Conservation (phyloP, 1,284 basidiomycete genomes). For the Trametes versicolor region DNA sequence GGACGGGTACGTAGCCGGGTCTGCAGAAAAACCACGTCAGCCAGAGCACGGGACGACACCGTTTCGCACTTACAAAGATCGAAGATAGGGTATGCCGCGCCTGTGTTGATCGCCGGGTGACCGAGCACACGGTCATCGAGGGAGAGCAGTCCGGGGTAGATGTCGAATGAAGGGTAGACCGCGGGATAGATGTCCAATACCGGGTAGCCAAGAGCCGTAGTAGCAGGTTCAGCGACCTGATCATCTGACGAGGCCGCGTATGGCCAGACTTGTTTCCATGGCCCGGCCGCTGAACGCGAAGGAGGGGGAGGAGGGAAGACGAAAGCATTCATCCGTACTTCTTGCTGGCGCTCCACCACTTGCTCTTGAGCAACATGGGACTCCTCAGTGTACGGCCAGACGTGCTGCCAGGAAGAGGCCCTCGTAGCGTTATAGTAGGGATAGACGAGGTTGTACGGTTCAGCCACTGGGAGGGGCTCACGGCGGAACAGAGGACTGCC, state of each 20-base stretch:
- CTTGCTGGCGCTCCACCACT: constrained; percentile 1
- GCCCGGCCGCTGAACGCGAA: constrained; percentile 2
- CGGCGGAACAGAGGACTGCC: constrained; percentile 23
- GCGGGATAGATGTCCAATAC: constrained; percentile 47
- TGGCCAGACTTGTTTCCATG: constrained; percentile 37
- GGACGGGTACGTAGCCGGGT: constrained; percentile 40
- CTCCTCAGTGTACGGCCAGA: constrained; percentile 23
- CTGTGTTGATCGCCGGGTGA: constrained; percentile 15
- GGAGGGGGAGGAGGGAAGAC: constrained; percentile 36
- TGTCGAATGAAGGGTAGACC: constrained; percentile 50
- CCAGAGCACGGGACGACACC: no score
- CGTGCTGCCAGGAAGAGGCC: constrained; percentile 14
- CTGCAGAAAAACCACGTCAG: no score
- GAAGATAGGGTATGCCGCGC: constrained; percentile 43
- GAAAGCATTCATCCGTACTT: constrained; percentile 26
- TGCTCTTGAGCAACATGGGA: background rate
- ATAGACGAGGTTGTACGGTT: constrained; percentile 22
- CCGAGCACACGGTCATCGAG: constrained; percentile 24
- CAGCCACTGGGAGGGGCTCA: background rate
- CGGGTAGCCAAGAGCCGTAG: constrained; percentile 37
- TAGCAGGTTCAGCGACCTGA: constrained; percentile 25
- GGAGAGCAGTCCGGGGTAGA: constrained; percentile 36
- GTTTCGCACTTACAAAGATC: constrained; percentile 44
- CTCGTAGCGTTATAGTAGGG: constrained; percentile 37
- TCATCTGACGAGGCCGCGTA: constrained; percentile 16